Conservation (phyloP, 2,329 filamentous ascomycete species). For the Aspergillus ochraceoroseus region DNA sequence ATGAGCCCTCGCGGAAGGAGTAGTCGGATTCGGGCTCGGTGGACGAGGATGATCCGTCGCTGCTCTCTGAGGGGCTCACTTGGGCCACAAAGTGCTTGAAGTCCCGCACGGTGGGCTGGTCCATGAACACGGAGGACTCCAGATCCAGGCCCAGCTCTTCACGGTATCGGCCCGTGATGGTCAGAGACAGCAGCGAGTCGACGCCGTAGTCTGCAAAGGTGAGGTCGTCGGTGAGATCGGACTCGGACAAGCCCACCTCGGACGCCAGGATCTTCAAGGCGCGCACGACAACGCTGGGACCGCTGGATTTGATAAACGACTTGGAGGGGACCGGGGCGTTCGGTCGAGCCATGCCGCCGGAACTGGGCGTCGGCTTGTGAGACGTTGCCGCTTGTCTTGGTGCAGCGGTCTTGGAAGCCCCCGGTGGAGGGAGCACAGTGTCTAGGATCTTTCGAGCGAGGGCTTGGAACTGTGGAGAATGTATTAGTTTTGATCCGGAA, state of each 20-base stretch:
- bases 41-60: conserved; percentile 28
- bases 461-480: conserved; percentile 37
- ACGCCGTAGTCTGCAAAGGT: conserved; percentile 60
- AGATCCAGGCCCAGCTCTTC: conserved; percentile 58
- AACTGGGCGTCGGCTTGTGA: conserved; percentile 27
- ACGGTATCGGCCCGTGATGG: conserved; percentile 58
- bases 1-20: conserved; percentile 23
- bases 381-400: conserved; percentile 23
- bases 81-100: conserved; percentile 53
- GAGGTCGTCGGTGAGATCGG: conserved; percentile 56
- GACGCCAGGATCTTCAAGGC: conserved; percentile 40
- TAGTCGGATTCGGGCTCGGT: conserved; percentile 30
- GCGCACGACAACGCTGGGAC: conserved; percentile 30
- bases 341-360: conserved; percentile 23
- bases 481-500: conserved; percentile 10
- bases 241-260: conserved; percentile 54
- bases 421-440: conserved; percentile 38
- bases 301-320: conserved; percentile 24
- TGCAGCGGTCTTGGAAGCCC: conserved; percentile 24
- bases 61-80: conserved; percentile 31
- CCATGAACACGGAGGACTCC: conserved; percentile 56
- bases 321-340: conserved; percentile 26
- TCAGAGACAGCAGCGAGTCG: conserved; percentile 58
- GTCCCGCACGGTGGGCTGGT: conserved; percentile 56
- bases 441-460: conserved; percentile 41